Evolutionary conservation across 176 grass and related monocot genomes (phyloP).

Genomic region (Carex littledalei): DNA sequence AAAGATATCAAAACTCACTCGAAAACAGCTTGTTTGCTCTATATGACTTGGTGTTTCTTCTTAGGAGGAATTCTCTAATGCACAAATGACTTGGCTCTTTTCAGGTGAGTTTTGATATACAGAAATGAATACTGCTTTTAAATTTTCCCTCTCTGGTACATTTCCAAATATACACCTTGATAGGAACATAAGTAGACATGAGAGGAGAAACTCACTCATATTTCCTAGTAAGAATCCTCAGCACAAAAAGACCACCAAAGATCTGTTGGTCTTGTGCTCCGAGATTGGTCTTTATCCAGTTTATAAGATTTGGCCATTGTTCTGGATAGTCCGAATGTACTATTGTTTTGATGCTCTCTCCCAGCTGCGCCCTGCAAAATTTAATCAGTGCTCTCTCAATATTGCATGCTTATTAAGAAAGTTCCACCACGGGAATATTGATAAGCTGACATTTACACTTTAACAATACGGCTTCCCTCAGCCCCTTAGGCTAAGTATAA

Average conservation of each 20-base stretch:
- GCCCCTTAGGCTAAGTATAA: slow-evolving; percentile 16
- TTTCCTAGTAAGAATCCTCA: slow-evolving; percentile 88
- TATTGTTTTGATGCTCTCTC: slow-evolving; percentile 96
- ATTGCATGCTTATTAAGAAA: slow-evolving; percentile 24
- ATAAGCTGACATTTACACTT: neutral
- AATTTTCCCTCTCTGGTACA: neutral
- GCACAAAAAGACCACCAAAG: slow-evolving; percentile 85
- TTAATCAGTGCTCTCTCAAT: neutral
- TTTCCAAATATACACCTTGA: neutral
- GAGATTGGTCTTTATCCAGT: slow-evolving; percentile 77
- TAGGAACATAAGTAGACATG: neutral
- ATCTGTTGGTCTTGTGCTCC: slow-evolving; percentile 67
- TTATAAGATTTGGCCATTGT: slow-evolving; percentile 86
- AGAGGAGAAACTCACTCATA: slow-evolving; percentile 62
- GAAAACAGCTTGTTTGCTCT: neutral
- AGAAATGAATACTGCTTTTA: neutral
- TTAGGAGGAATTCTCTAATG: neutral
- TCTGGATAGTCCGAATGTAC: slow-evolving; percentile 90
- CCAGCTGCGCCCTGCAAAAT: slow-evolving; percentile 70
- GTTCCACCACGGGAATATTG: slow-evolving; percentile 3
- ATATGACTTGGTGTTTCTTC: neutral
- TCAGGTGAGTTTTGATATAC: neutral
- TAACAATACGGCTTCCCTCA: neutral
- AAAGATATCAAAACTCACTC: no score
- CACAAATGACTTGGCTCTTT: neutral